These are phyloP conservation scores for Pisolithus marmoratus DNA, from an alignment of 768 basidiomycete species.

Conservation along the genomic window DNA sequence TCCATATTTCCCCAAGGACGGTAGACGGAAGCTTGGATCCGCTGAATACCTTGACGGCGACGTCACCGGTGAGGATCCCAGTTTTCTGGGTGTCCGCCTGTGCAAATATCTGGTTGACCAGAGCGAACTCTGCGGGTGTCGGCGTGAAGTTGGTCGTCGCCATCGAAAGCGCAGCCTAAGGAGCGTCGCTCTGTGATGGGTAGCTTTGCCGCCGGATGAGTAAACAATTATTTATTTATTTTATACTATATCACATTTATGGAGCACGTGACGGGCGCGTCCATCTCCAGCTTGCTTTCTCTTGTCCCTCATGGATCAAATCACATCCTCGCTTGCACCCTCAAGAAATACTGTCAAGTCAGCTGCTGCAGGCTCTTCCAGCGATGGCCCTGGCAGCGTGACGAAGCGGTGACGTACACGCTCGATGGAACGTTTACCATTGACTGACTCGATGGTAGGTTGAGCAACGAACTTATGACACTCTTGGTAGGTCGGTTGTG, in stretches of 20 bases:
- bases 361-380: conserved; percentile 42
- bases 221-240: not conserved
- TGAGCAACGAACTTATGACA: conserved; percentile 83
- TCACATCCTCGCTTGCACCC: conserved; percentile 57
- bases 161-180: conserved; percentile 23
- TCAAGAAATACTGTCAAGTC: conserved; percentile 55
- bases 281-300: conserved; percentile 7
- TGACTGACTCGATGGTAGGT: conserved; percentile 32
- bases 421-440: not conserved
- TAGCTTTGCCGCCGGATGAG: not conserved
- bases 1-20: conserved; percentile 91
- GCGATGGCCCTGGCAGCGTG: conserved; percentile 68
- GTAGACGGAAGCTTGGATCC: conserved; percentile 75
- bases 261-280: conserved; percentile 29
- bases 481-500: conserved; percentile 58
- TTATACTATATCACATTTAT: not conserved
- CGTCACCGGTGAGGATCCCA: conserved; percentile 84
- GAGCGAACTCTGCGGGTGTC: conserved; percentile 43
- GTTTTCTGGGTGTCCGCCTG: conserved; percentile 73
- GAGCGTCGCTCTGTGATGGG: not conserved
- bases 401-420: conserved; percentile 62
- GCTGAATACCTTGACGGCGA: conserved; percentile 81
- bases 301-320: conserved; percentile 55
- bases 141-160: conserved; percentile 36
- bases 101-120: conserved; percentile 69